Conservation (phyloP, 2,329 filamentous ascomycete genomes). For the Fusarium sp. region DNA sequence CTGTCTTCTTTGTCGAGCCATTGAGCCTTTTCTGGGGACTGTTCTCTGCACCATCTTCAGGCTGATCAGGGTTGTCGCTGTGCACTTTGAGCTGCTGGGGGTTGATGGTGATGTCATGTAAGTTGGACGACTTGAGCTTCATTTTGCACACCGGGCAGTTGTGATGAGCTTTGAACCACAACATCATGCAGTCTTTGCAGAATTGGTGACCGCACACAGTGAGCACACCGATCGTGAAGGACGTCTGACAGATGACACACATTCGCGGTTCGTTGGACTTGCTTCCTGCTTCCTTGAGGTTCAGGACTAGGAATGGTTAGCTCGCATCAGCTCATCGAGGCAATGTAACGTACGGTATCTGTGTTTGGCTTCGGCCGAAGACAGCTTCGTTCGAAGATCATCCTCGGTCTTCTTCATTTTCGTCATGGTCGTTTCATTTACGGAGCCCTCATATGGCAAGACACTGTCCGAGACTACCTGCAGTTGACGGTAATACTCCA, state of each 20-base stretch:
- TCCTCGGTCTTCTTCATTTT: constrained; percentile 50
- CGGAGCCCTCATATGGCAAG: constrained; percentile 74
- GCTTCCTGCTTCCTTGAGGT: constrained; percentile 68
- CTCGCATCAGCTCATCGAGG: neutral
- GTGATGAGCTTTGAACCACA: constrained; percentile 79
- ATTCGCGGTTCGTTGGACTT: constrained; percentile 72
- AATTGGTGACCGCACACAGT: constrained; percentile 93
- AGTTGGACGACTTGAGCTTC: constrained; percentile 70
- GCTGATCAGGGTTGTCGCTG: constrained; percentile 39
- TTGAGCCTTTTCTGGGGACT: constrained; percentile 30
- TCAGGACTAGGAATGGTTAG: constrained; percentile 55
- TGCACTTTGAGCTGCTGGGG: constrained; percentile 77
- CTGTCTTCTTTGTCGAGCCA: constrained; percentile 48
- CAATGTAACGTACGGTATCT: constrained; percentile 69
- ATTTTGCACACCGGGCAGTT: constrained; percentile 90
- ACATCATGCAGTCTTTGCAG: constrained; percentile 84
- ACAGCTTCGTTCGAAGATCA: constrained; percentile 66
- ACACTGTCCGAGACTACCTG: constrained; percentile 93
- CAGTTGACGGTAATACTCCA: constrained; percentile 91
- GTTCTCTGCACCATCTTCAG: constrained; percentile 12
- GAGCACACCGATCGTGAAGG: constrained; percentile 81
- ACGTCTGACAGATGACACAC: constrained; percentile 86
- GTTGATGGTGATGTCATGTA: constrained; percentile 88
- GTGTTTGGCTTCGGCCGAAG: constrained; percentile 74
- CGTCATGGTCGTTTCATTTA: constrained; percentile 61